Conservation (phyloP, 345 rosid genomes). For the Syzygium jambos region DNA sequence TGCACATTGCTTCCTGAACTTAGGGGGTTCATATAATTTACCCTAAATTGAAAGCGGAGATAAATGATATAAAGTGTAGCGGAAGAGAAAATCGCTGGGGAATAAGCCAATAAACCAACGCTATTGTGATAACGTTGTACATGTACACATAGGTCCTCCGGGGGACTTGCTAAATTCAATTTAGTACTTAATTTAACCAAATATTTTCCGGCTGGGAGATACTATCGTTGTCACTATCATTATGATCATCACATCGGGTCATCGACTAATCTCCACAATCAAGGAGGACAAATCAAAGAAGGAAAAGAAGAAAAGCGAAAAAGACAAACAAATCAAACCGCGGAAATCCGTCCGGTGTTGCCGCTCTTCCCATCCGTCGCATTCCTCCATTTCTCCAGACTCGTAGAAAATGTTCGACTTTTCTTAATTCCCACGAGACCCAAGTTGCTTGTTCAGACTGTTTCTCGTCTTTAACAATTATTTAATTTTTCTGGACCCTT, state of each 20-base stretch:
- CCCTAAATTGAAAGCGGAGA: neutral
- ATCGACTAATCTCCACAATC: neutral
- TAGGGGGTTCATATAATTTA: neutral
- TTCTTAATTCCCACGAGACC: neutral
- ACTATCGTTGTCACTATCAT: too few species aligned
- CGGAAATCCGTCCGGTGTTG: neutral
- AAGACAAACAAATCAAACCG: neutral
- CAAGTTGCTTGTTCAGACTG: neutral
- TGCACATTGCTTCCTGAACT: neutral
- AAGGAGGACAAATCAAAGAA: neutral
- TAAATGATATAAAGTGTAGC: neutral
- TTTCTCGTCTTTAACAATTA: neutral
- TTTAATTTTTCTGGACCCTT: neutral
- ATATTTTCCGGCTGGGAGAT: too few species aligned
- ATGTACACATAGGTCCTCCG: too few species aligned
- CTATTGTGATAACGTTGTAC: too few species aligned
- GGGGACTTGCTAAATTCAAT: too few species aligned
- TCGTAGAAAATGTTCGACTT: neutral
- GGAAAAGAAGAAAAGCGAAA: neutral
- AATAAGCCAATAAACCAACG: too few species aligned
- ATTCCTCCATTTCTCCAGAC: neutral
- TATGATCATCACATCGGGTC: too few species aligned
- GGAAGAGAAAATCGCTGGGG: too few species aligned
- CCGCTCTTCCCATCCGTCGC: neutral
- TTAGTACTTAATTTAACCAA: too few species aligned